These are phyloP conservation scores for Teunomyces gatunensis DNA, from an alignment of 805 yeast genomes.

Conservation along the genomic window DNA sequence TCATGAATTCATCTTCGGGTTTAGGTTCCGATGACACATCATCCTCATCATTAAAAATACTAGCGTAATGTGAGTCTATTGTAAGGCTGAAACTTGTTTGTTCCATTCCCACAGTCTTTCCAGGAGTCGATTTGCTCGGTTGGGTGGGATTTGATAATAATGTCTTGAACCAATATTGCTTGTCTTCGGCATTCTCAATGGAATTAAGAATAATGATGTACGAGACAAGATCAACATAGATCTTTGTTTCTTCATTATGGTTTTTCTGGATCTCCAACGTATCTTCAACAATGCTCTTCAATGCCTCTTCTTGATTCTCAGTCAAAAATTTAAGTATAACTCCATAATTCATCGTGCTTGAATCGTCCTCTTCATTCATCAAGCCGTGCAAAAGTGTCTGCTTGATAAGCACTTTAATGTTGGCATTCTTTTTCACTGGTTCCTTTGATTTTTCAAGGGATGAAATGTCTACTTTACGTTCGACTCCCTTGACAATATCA, in stretches of 20 bases:
- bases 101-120: background rate
- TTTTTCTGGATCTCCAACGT: slow-evolving; percentile 12
- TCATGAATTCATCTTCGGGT: slow-evolving; percentile 9
- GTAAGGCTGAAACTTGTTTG: slow-evolving; percentile 14
- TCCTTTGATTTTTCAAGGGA: slow-evolving; percentile 1
- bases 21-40: background rate
- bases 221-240: slow-evolving; percentile 20
- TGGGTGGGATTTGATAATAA: slow-evolving; percentile 3
- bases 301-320: slow-evolving; percentile 1
- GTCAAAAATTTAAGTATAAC: background rate
- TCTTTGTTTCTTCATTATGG: slow-evolving; percentile 24
- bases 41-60: slow-evolving; percentile 18
- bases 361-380: background rate
- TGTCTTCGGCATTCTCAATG: slow-evolving; percentile 15
- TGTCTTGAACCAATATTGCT: slow-evolving; percentile 21
- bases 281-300: background rate
- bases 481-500: slow-evolving; percentile 12
- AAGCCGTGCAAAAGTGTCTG: background rate
- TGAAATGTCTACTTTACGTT: slow-evolving; percentile 9
- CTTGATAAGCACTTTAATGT: background rate
- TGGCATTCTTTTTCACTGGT: background rate
- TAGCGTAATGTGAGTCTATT: slow-evolving; percentile 27
- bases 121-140: background rate
- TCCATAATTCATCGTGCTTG: background rate
- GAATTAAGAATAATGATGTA: slow-evolving; percentile 18